A percentile compares a stretch with the other conserved stretches of the same genome.
Conservation (phyloP, 805 yeast genomes). For the Candida dajiaensis region DNA sequence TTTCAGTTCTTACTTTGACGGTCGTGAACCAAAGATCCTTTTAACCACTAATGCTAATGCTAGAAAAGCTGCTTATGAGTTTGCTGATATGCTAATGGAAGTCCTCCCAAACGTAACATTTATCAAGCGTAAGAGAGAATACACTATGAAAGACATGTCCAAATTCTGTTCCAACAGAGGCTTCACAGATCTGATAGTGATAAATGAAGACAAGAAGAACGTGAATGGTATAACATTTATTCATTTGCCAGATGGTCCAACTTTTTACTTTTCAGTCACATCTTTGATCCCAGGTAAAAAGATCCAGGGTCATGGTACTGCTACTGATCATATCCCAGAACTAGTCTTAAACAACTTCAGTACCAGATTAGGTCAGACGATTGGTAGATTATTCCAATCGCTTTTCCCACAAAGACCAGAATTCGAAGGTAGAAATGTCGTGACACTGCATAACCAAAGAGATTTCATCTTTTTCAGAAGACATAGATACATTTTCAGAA, state of each 20-base stretch:
- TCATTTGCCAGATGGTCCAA: slow-evolving; percentile 93
- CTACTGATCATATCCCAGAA: slow-evolving; percentile 90
- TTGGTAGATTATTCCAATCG: slow-evolving; percentile 87
- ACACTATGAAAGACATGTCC: slow-evolving; percentile 81
- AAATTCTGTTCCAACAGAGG: slow-evolving; percentile 75
- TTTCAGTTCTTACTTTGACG: slow-evolving; percentile 24
- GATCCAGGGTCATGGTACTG: slow-evolving; percentile 83
- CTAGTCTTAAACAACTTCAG: slow-evolving; percentile 86
- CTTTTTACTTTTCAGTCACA: slow-evolving; percentile 82
- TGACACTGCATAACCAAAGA: slow-evolving; percentile 93
- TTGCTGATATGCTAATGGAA: slow-evolving; percentile 81
- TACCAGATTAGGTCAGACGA: slow-evolving; percentile 89
- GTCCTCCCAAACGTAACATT: slow-evolving; percentile 82
- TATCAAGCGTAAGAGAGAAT: slow-evolving; percentile 81
- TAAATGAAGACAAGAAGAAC: slow-evolving; percentile 89
- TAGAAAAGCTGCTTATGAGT: slow-evolving; percentile 79
- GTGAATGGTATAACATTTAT: slow-evolving; percentile 91
- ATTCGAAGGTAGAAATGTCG: slow-evolving; percentile 91
- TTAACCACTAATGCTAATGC: slow-evolving; percentile 88
- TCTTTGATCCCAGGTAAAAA: slow-evolving; percentile 70
- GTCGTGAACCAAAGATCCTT: slow-evolving; percentile 66
- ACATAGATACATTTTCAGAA: slow-evolving; percentile 84
- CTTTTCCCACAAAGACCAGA: slow-evolving; percentile 92
- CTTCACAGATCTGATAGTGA: slow-evolving; percentile 80
- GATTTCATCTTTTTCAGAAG: slow-evolving; percentile 93